phyloP scores from a whole-genome alignment of 164 flowering plant genomes.

The Hamamelis virginiana region DNA sequence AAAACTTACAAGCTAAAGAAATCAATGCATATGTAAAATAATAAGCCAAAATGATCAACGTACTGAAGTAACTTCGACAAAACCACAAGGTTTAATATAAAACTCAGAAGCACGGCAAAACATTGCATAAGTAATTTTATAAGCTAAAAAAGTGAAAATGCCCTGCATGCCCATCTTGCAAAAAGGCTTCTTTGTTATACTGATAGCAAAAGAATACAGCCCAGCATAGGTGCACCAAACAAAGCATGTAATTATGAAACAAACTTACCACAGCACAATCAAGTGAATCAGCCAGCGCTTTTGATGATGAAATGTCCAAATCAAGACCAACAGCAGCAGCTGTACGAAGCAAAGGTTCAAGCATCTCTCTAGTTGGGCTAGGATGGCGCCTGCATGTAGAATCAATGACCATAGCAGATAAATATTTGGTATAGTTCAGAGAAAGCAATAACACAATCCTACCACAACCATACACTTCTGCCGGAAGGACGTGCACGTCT shows the following conservation, averaged over 20 bases:
- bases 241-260: not conserved
- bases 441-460: not conserved
- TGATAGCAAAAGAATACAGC: not conserved
- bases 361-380: slow-evolving; percentile 91
- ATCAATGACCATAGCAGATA: slow-evolving; percentile 2
- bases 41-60: not conserved
- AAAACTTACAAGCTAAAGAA: not conserved
- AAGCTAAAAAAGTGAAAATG: too few relatives aligned
- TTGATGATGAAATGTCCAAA: slow-evolving; percentile 92
- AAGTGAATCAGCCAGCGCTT: slow-evolving; percentile 96
- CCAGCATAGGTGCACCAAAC: not conserved
- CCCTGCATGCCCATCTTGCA: too few relatives aligned
- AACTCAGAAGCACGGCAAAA: not conserved
- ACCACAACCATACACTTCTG: not conserved
- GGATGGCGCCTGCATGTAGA: slow-evolving; percentile 87
- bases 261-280: slow-evolving; percentile 80
- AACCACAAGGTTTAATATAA: not conserved
- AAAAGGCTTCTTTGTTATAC: not conserved
- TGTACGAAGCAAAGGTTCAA: slow-evolving; percentile 87
- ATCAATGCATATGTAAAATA: not conserved
- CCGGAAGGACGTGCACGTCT: not conserved
- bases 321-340: slow-evolving; percentile 82
- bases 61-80: not conserved
- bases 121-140: not conserved
- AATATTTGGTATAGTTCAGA: not conserved